A percentile compares a stretch with the other conserved stretches of the same genome.
These are phyloP conservation scores for Darksidea phi DNA, from an alignment of 495 filamentous ascomycete genomes.

Conservation along the genomic window DNA sequence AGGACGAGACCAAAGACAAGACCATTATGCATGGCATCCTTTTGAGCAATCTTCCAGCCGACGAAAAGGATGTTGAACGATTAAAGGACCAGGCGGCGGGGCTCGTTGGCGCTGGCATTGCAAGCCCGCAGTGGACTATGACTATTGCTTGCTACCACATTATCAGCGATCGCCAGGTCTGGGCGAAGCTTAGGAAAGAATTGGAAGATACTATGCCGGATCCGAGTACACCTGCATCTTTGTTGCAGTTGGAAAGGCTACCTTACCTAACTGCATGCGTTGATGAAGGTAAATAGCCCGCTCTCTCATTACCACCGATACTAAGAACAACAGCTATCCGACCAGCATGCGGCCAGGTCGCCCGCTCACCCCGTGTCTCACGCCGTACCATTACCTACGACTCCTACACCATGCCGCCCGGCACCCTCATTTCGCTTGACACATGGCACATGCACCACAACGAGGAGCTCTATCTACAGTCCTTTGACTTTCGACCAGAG, in stretches of 20 bases:
- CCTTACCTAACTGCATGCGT: constrained; percentile 23
- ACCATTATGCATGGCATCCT: constrained; percentile 3
- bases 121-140: constrained; percentile 4
- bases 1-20: not conserved
- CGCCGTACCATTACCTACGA: constrained; percentile 40
- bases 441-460: constrained; percentile 46
- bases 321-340: constrained; percentile 5
- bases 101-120: constrained; percentile 1
- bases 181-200: not conserved
- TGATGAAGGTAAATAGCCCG: constrained; percentile 13
- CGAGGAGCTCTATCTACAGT: constrained; percentile 47
- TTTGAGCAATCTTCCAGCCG: not conserved
- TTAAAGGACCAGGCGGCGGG: not conserved
- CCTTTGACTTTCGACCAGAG: constrained; percentile 47
- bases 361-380: constrained; percentile 37
- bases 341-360: constrained; percentile 33
- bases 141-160: not conserved
- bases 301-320: not conserved
- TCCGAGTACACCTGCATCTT: not conserved
- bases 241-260: not conserved
- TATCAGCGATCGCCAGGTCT: not conserved
- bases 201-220: not conserved
- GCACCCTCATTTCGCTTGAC: constrained; percentile 48
- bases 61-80: not conserved
- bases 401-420: constrained; percentile 24